Conservation (phyloP, 2,329 filamentous ascomycete species). For the Cytospora piceicola region DNA sequence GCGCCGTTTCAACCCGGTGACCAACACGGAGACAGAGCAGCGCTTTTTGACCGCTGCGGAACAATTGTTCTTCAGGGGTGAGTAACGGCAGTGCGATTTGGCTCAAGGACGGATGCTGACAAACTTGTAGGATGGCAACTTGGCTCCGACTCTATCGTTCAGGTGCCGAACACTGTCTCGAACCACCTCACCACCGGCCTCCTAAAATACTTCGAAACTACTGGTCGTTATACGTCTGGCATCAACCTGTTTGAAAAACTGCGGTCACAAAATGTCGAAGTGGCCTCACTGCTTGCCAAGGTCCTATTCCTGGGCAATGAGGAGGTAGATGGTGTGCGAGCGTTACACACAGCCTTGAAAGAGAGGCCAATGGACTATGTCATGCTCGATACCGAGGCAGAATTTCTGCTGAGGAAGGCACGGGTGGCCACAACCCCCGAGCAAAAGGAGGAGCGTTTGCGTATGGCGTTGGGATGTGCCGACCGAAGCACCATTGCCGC, state of each 20-base stretch:
- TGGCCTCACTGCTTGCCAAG: conserved; percentile 87
- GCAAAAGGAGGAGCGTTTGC: conserved; percentile 68
- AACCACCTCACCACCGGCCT: conserved; percentile 96
- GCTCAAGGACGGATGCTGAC: conserved; percentile 7
- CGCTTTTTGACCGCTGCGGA: conserved; percentile 94
- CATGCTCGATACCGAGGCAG: conserved; percentile 90
- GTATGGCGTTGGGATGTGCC: conserved; percentile 88
- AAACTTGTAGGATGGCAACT: conserved; percentile 77
- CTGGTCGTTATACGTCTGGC: conserved; percentile 88
- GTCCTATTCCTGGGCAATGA: conserved; percentile 95
- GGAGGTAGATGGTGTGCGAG: conserved; percentile 90
- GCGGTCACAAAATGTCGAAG: conserved; percentile 85
- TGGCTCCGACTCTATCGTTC: conserved; percentile 94
- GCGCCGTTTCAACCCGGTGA: conserved; percentile 94
- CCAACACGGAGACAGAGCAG: conserved; percentile 97
- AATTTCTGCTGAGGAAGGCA: conserved; percentile 88
- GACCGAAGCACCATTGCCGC: conserved; percentile 94
- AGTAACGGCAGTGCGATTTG: conserved; percentile 21
- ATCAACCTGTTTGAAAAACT: conserved; percentile 99
- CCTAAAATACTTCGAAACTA: conserved; percentile 92
- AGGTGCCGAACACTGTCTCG: conserved; percentile 94
- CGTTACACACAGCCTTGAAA: conserved; percentile 85
- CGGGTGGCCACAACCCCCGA: conserved; percentile 56
- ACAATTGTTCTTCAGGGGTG: conserved; percentile 91
- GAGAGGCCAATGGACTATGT: conserved; percentile 97